Base-by-base conservation (phyloP, 2,329 filamentous ascomycete genomes). In the Erysiphe pulchra region DNA sequence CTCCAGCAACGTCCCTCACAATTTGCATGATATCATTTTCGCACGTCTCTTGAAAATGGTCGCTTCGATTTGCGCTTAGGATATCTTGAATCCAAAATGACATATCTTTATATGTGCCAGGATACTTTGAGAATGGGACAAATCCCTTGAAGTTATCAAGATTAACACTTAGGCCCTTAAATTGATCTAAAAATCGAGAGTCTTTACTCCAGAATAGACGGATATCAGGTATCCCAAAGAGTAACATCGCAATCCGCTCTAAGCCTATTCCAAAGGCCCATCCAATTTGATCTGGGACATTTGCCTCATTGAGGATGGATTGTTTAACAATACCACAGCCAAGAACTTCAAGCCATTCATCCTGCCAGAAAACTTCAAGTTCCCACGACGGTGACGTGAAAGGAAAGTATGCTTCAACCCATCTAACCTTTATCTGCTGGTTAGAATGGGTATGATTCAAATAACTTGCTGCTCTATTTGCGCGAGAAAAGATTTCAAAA, bases 11-110 rank as follows among this genome's bases (percentile, higher is more conserved):
- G 53, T 77, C 77, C 52, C 90, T 76, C 16, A 94, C 81, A 47
- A 94, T 71, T 62, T 95, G 90, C 87, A 95, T 95, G 45, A 95
- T 68, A 61, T 98, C 90, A 62, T 95, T 95, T 60, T 92, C 86
- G 60, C 95, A 87, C 58, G 93, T 84, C 53, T 65, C 63, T 28
- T 61, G 61, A 39, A 52, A 57, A 4, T 52, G 56, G 45, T 63
- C 67, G 28, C 68, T 69, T 12, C 64, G 68, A 2, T 62, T 68
- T 18, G 65, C 61, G 2, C 66, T 63, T 7, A 56, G 61, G 5
- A 61, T 55, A 17, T 65, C 59, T 16, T 61, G 65, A 46, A 95
- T 64, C 90, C 90, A 98, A 62, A 98, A 98, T 0, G 86, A 81
- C 11, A 95, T 80, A 59, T 98, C 90, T 62, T 87, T 87, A 58